Base-by-base conservation (phyloP, 805 yeast genomes). In the Candida succiphila region DNA sequence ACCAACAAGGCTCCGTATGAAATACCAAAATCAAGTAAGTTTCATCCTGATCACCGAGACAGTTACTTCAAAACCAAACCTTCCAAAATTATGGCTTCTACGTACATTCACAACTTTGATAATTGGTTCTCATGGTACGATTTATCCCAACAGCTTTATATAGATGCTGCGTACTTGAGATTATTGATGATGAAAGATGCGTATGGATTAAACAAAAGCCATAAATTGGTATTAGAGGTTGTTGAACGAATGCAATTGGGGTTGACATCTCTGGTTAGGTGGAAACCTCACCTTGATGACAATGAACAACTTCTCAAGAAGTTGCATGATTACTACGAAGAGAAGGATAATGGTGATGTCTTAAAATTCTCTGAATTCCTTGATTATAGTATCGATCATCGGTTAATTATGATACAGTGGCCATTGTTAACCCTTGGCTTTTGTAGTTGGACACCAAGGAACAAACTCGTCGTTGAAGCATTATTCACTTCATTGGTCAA, bases 371-470 rank as follows among this genome's bases (percentile, higher is more conserved):
- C 51, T 19, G 44, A 45, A 29, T 57, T 46, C 28, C 29, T 58
- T 9, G 42, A 43, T 32, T 52, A 54, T 39, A 55, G 53, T 32
- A 49, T 58, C 21, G 63, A 59, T 39, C 49, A 52, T 32, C 40
- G 64, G 24, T 27, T 57, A 17, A 58, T 54, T 8, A 58, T 59
- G 64, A 44, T 57, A 15, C 63, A 55, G 30, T 59, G 63, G 62
- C 61, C 62, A 3, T 37, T 59, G 20, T 49, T 50, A 18, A 46
- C 56, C 7, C 54, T 59, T 37, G 63, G 63, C 1, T 38, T 58
- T 16, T 57, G 61, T 38, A 47, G 58, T 31, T 38, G 48, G 17
- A 37, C 36, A 9, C 48, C 57, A 3, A 40, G 41, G 25, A 56
- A 56, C 25, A 59, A 56, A 30, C 36, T 52, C 12, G 39, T 56